Evolutionary conservation across 306 rosid genomes (phyloP), one percentile per base, ranked within the genome.

Genomic region (Gleditsia sinensis): DNA sequence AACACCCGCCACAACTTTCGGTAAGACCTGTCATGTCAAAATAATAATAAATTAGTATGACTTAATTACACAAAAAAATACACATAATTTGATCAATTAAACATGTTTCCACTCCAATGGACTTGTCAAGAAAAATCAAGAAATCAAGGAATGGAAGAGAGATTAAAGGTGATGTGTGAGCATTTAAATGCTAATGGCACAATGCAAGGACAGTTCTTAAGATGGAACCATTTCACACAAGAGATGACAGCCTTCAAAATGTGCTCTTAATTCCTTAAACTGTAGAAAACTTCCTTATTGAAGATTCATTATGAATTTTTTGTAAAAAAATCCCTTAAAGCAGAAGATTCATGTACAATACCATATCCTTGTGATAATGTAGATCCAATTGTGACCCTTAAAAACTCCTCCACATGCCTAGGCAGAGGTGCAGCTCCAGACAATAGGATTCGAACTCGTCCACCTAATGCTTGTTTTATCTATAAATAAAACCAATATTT

Each of bases 341-440:
- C 34, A 55, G 34, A 72, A 53, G 71, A 80, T 53, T 59, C 49
- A 43, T 72, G 45, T 40, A 58, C 65, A 81, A 56, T 89, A 94
- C 98, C 97, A 83, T 94, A 94, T 86, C 97, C 98, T 87, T 94
- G 98, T n/a, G 89, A 84, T 71, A 91, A 67, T 39, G 90, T 78
- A 70, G 86, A 78, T 70, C 98, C 89, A 84, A 83, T 79, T 24
- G 94, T 83, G 80, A 94, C 94, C 85, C 98, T 85, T 25, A 94
- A 68, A 83, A 88, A 94, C 84, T 94, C 97, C 86, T 94, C 98
- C 78, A 94, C 96, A 10, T 90, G 91, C 76, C 69, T 69, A 19
- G 97, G 87, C 86, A 94, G 80, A 75, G 98, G 98, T 57, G 98
- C 98, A 73, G 98, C 98, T 19, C 98, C 98, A 3, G 97, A 89